Conservation (phyloP, 352 stramenopile genomes). For the Globisporangium canariense region DNA sequence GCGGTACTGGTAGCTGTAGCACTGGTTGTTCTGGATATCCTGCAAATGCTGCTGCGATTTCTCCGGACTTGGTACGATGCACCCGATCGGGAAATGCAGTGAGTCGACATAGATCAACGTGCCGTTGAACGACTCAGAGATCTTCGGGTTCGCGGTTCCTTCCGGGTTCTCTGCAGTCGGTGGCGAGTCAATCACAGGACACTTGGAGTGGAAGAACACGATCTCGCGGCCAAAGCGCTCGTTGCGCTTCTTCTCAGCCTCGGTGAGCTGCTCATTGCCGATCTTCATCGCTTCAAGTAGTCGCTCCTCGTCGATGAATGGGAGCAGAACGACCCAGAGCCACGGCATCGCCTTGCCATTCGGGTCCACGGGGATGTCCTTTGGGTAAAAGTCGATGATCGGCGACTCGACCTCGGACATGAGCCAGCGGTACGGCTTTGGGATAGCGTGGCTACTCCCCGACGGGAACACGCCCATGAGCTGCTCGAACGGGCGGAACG, state of each 20-base stretch:
- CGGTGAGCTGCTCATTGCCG: conserved; percentile 59
- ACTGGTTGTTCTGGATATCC: conserved; percentile 86
- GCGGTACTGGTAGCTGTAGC: conserved; percentile 81
- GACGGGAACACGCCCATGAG: conserved; percentile 98
- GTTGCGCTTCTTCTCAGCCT: conserved; percentile 82
- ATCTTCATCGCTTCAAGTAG: conserved; percentile 89
- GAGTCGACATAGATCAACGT: conserved; percentile 68
- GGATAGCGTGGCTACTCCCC: conserved; percentile 91
- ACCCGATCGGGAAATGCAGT: conserved; percentile 70
- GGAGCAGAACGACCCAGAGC: conserved; percentile 98
- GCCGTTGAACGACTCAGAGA: conserved; percentile 69
- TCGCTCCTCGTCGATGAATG: conserved; percentile 98
- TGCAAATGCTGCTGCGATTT: conserved; percentile 65
- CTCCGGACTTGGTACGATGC: conserved; percentile 71
- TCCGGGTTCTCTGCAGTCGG: conserved; percentile 46
- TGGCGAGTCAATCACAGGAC: conserved; percentile 34
- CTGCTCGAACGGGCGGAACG: conserved; percentile 97
- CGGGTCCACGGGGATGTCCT: conserved; percentile 95
- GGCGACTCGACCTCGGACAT: conserved; percentile 95
- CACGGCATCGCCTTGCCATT: conserved; percentile 99
- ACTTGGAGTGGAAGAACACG: conserved; percentile 81
- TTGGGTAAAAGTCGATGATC: conserved; percentile 97
- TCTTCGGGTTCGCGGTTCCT: conserved; percentile 36
- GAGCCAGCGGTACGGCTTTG: conserved; percentile 91
- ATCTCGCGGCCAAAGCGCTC: conserved; percentile 78